These are phyloP conservation scores for Aspergillus caelatus DNA, from an alignment of 2,329 filamentous ascomycete genomes.

Conservation along the genomic window DNA sequence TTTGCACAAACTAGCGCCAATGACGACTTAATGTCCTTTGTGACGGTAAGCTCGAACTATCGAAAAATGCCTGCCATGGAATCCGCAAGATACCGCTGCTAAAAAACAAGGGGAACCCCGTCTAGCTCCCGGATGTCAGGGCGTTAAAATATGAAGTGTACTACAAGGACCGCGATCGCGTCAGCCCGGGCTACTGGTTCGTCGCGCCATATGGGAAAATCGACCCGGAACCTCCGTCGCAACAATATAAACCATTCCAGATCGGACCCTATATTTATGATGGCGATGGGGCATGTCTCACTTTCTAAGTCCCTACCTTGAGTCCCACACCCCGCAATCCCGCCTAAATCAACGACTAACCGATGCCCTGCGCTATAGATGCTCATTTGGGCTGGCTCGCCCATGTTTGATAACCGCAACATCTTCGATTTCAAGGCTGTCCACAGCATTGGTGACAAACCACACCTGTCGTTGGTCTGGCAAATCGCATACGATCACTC, in stretches of 20 bases:
- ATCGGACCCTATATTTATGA: conserved; percentile 56
- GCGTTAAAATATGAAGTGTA: conserved; percentile 33
- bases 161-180: conserved; percentile 27
- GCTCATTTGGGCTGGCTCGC: conserved; percentile 52
- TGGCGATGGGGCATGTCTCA: conserved; percentile 44
- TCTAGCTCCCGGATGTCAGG: conserved; percentile 28
- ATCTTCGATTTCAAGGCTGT: conserved; percentile 51
- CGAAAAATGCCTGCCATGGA: background rate
- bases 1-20: background rate
- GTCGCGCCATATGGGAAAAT: conserved; percentile 48
- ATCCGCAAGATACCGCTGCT: background rate
- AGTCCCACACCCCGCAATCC: background rate
- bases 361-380: background rate
- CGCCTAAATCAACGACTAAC: background rate
- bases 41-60: conserved; percentile 20
- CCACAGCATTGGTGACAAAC: conserved; percentile 42
- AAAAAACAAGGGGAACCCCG: background rate
- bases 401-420: conserved; percentile 48
- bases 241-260: conserved; percentile 43
- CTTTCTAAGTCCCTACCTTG: background rate
- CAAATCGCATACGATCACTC: conserved; percentile 36
- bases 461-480: conserved; percentile 51
- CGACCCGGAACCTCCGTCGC: conserved; percentile 27
- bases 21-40: conserved; percentile 20
- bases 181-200: conserved; percentile 52